Conservation (phyloP, 306 rosid genomes). For the Abrus precatorius region DNA sequence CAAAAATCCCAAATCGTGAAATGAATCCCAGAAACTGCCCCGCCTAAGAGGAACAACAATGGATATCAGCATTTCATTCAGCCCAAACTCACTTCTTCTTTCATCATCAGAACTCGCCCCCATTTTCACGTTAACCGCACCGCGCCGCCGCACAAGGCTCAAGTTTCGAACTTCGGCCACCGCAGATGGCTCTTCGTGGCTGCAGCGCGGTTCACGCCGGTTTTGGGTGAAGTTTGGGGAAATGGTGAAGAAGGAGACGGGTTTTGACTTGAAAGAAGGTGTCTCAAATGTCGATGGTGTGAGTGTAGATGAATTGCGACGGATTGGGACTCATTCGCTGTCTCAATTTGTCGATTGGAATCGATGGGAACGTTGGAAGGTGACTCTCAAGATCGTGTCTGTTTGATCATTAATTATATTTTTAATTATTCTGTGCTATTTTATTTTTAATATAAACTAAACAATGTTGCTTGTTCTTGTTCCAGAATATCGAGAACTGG, state of each 20-base stretch:
- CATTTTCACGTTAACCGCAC: slow-evolving; percentile 54
- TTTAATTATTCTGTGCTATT: slow-evolving; percentile 4
- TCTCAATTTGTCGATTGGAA: slow-evolving; percentile 81
- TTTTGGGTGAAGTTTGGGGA: slow-evolving; percentile 76
- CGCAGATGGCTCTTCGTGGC: slow-evolving; percentile 65
- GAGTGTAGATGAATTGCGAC: slow-evolving; percentile 58
- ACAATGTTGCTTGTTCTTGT: slow-evolving; percentile 38
- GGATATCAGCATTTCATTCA: slow-evolving; percentile 55
- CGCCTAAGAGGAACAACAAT: slow-evolving; percentile 46
- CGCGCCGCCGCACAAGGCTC: slow-evolving; percentile 51
- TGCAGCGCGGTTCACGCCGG: slow-evolving; percentile 72
- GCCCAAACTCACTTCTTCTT: slow-evolving; percentile 64
- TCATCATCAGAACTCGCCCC: slow-evolving; percentile 54
- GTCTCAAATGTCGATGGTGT: slow-evolving; percentile 36
- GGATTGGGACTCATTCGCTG: slow-evolving; percentile 59
- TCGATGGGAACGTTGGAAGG: slow-evolving; percentile 86
- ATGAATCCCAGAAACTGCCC: slow-evolving; percentile 25
- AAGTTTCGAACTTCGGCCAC: slow-evolving; percentile 69
- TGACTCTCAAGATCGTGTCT: slow-evolving; percentile 44
- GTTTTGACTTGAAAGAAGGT: slow-evolving; percentile 69
- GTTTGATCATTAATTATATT: slow-evolving; percentile 24
- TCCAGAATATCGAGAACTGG: slow-evolving; percentile 84
- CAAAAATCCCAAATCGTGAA: slow-evolving; percentile 7
- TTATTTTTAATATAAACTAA: slow-evolving; percentile 28
- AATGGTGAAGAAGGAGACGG: slow-evolving; percentile 75